These are phyloP conservation scores for Ophiorrhiza pumila DNA, from an alignment of 257 asterid species.

Conservation along the genomic window DNA sequence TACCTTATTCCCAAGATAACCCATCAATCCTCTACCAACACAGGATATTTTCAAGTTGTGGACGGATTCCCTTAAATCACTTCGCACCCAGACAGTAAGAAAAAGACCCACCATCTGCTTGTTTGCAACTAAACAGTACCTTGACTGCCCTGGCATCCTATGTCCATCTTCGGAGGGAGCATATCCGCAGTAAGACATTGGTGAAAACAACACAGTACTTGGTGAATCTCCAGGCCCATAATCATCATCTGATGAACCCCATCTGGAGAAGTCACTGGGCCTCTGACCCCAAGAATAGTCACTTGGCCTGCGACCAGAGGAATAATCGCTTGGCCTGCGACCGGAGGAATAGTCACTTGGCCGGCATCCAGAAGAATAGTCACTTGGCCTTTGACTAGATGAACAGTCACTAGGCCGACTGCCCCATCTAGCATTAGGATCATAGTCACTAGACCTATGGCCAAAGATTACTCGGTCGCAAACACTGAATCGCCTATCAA, in stretches of 20 bases:
- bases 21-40: conserved; percentile 97
- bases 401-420: conserved; percentile 74
- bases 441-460: conserved; percentile 68
- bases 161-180: conserved; percentile 49
- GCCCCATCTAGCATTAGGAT: conserved; percentile 49
- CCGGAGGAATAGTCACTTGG: conserved; percentile 76
- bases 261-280: conserved; percentile 85
- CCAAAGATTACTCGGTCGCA: conserved; percentile 86
- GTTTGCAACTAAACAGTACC: conserved; percentile 81
- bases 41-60: conserved; percentile 86
- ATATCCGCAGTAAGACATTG: conserved; percentile 52
- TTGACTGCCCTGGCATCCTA: conserved; percentile 43
- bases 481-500: conserved; percentile 77
- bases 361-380: conserved; percentile 65
- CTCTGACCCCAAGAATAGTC: conserved; percentile 59
- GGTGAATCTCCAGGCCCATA: conserved; percentile 80
- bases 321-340: conserved; percentile 79
- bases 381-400: conserved; percentile 56
- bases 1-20: conserved; percentile 99
- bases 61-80: conserved; percentile 81
- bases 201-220: conserved; percentile 74
- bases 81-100: conserved; percentile 93
- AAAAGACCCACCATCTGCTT: conserved; percentile 98
- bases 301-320: conserved; percentile 69
- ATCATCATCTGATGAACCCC: conserved; percentile 92